phyloP scores from a whole-genome alignment of 805 yeast genomes.

The Kazachstania bromeliacearum region DNA sequence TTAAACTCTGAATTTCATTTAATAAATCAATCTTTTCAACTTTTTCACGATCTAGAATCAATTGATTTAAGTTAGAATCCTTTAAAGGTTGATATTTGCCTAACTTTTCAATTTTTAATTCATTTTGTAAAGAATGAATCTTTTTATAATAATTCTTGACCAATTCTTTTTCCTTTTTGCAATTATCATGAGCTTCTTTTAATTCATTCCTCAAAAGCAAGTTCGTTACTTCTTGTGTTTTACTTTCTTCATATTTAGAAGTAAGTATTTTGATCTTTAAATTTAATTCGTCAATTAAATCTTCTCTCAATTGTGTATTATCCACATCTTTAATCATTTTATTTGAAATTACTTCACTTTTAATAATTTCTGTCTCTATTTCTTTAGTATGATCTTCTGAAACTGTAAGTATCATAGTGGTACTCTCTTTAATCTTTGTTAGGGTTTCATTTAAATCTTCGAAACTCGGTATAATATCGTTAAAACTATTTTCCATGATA shows the following conservation, averaged over 20 bases:
- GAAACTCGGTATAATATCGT: too few species aligned
- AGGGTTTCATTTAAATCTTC: too few species aligned
- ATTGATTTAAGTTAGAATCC: slow-evolving; percentile 27
- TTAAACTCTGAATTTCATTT: slow-evolving; percentile 34
- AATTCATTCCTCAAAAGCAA: background rate
- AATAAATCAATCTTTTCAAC: slow-evolving; percentile 31
- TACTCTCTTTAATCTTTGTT: too few species aligned
- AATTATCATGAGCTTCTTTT: background rate
- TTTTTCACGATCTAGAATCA: slow-evolving; percentile 29
- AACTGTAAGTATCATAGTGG: too few species aligned
- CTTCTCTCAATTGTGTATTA: background rate
- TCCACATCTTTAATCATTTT: slow-evolving; percentile 1
- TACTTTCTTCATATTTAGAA: background rate
- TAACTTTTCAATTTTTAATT: slow-evolving; percentile 20
- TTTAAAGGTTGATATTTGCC: slow-evolving; percentile 17
- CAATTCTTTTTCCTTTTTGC: background rate
- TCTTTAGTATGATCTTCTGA: background rate
- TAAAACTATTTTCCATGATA: too few species aligned
- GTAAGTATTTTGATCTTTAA: background rate
- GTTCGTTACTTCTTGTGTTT: background rate
- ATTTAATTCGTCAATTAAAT: background rate
- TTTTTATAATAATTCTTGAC: background rate
- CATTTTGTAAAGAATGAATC: background rate
- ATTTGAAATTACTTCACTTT: background rate
- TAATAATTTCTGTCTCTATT: background rate